phyloP scores from a whole-genome alignment of 2,329 filamentous ascomycete species.

The Aspergillus ruber region DNA sequence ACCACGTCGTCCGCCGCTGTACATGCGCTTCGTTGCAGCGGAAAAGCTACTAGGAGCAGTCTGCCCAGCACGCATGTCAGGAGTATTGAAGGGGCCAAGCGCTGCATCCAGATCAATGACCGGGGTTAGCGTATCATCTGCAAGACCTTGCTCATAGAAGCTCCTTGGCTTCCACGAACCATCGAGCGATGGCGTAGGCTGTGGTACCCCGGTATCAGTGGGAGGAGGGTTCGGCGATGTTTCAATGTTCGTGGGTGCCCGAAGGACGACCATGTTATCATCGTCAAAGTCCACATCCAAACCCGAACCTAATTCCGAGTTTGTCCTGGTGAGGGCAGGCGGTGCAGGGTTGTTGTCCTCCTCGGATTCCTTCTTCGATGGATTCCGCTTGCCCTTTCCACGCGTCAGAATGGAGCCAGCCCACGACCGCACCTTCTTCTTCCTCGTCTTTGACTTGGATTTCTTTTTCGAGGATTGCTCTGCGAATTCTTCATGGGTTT shows the following conservation, averaged over 20 bases:
- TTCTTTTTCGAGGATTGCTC: conserved; percentile 21
- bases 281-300: conserved; percentile 45
- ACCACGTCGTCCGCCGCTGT: conserved; percentile 42
- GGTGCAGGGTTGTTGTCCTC: conserved; percentile 28
- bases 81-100: conserved; percentile 82
- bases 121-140: conserved; percentile 64
- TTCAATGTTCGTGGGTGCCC: conserved; percentile 35
- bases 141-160: conserved; percentile 38
- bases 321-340: conserved; percentile 35
- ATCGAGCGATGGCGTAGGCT: conserved; percentile 23
- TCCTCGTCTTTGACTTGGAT: conserved; percentile 44
- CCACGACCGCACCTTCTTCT: conserved; percentile 68
- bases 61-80: conserved; percentile 33
- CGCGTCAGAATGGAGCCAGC: conserved; percentile 47
- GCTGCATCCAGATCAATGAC: conserved; percentile 94
- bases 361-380: conserved; percentile 34
- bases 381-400: conserved; percentile 40
- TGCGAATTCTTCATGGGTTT: conserved; percentile 11
- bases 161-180: conserved; percentile 38
- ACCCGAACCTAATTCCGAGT: conserved; percentile 36
- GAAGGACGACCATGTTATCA: conserved; percentile 43
- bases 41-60: conserved; percentile 32
- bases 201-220: conserved; percentile 10
- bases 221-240: conserved; percentile 20
- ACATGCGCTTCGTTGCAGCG: conserved; percentile 39